A percentile compares a stretch with the other conserved stretches of the same genome.
These are phyloP conservation scores for Arachnopeziza araneosa DNA, from an alignment of 2,329 filamentous ascomycete species.

Conservation along the genomic window DNA sequence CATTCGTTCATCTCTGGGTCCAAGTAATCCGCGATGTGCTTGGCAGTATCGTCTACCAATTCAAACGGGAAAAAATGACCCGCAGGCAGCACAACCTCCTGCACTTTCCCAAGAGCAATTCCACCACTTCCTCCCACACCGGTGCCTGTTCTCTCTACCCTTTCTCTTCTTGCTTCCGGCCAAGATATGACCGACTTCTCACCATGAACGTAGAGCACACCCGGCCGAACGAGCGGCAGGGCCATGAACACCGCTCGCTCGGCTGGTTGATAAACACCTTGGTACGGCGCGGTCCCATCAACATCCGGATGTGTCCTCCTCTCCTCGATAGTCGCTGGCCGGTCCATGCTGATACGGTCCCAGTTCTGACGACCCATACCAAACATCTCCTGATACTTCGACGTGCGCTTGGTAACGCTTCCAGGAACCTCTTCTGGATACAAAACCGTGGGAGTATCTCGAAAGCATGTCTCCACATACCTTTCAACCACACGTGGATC, in stretches of 20 bases:
- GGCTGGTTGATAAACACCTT: slow-evolving; percentile 63
- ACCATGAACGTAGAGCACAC: slow-evolving; percentile 66
- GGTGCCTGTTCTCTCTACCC: slow-evolving; percentile 57
- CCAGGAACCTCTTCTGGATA: slow-evolving; percentile 40
- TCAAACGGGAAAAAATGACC: slow-evolving; percentile 88
- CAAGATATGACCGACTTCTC: slow-evolving; percentile 50
- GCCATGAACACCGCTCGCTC: slow-evolving; percentile 48
- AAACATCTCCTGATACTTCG: slow-evolving; percentile 83
- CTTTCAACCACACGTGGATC: slow-evolving; percentile 71
- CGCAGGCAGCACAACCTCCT: slow-evolving; percentile 55
- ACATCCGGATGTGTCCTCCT: slow-evolving; percentile 41
- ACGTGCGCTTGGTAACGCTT: slow-evolving; percentile 68
- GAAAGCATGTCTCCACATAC: slow-evolving; percentile 69
- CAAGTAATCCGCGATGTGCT: slow-evolving; percentile 46
- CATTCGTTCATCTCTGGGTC: slow-evolving; percentile 35
- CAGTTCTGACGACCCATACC: slow-evolving; percentile 63
- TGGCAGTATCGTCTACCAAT: slow-evolving; percentile 60
- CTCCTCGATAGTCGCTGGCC: slow-evolving; percentile 35
- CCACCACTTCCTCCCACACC: slow-evolving; percentile 66
- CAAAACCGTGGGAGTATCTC: slow-evolving; percentile 60
- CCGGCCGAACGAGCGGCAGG: slow-evolving; percentile 57
- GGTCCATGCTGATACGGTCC: slow-evolving; percentile 26
- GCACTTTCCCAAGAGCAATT: slow-evolving; percentile 58
- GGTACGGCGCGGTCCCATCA: slow-evolving; percentile 19
- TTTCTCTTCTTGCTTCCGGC: slow-evolving; percentile 46